Percentiles rank a stretch among this genome's conserved stretches.
Evolutionary conservation across 306 rosid species (phyloP).

Genomic region (Arachis stenosperma): DNA sequence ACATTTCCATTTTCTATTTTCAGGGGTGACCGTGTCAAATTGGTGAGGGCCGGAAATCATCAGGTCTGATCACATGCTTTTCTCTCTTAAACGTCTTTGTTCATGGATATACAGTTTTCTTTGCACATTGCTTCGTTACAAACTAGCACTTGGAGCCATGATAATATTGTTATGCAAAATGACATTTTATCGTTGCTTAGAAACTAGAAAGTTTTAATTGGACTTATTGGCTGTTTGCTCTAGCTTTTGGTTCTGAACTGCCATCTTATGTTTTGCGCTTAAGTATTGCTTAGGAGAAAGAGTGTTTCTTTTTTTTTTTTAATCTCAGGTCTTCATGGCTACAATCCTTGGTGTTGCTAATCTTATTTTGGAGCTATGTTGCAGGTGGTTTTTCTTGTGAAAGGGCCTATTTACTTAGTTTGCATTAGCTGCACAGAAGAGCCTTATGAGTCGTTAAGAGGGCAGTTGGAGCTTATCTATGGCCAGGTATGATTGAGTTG

Average conservation of each 20-base stretch:
- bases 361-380: conserved; percentile 33
- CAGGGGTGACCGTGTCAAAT: conserved; percentile 85
- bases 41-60: conserved; percentile 90
- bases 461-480: conserved; percentile 86
- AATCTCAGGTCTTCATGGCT: background rate
- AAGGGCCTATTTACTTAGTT: conserved; percentile 94
- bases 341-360: background rate
- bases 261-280: conserved; percentile 3
- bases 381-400: conserved; percentile 92
- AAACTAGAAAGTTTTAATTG: conserved; percentile 24
- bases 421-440: conserved; percentile 98
- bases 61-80: conserved; percentile 62
- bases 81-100: conserved; percentile 29
- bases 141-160: conserved; percentile 5
- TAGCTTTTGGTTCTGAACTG: conserved; percentile 26
- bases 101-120: background rate
- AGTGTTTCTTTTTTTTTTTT: background rate
- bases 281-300: conserved; percentile 12
- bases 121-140: conserved; percentile 10
- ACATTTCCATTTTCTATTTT: conserved; percentile 32
- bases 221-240: conserved; percentile 16
- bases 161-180: conserved; percentile 25
- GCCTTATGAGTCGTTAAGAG: conserved; percentile 80
- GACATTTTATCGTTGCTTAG: conserved; percentile 8
- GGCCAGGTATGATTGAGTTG: conserved; percentile 76